These are phyloP conservation scores for Strobilomyces dryophilus DNA, from an alignment of 768 basidiomycete species.

Conservation along the genomic window DNA sequence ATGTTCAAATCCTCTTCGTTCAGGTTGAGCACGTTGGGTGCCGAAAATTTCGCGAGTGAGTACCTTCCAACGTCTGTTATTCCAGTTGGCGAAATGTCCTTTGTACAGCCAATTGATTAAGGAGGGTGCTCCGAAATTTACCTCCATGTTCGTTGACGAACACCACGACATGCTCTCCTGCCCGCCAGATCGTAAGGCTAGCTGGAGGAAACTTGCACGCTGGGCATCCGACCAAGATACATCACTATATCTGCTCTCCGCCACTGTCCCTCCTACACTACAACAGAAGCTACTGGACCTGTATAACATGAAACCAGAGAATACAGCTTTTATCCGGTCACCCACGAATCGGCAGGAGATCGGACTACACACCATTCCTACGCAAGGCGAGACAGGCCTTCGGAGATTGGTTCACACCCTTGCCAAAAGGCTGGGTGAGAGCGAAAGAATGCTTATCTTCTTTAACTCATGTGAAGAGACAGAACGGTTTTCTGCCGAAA, in stretches of 20 bases:
- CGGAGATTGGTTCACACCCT: neutral
- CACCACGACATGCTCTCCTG: neutral
- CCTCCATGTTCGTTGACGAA: neutral
- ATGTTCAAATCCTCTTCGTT: conserved; percentile 1
- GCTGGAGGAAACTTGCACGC: conserved; percentile 2
- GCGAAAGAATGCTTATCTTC: neutral
- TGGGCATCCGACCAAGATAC: neutral
- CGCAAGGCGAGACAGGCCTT: neutral
- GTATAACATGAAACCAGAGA: neutral
- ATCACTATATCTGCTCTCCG: neutral
- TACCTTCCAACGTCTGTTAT: neutral
- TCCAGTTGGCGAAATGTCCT: neutral
- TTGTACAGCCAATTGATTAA: neutral
- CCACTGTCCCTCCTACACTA: neutral
- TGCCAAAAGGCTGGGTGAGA: neutral
- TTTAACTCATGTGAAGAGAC: neutral
- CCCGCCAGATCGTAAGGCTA: neutral
- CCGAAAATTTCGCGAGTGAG: neutral
- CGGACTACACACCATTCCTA: neutral
- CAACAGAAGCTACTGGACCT: neutral
- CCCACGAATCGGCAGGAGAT: neutral
- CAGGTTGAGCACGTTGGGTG: neutral
- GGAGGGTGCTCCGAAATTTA: neutral
- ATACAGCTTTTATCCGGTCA: neutral
- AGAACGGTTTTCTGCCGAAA: neutral